Base-by-base conservation (phyloP, 495 filamentous ascomycete genomes). In the Poronia punctata region DNA sequence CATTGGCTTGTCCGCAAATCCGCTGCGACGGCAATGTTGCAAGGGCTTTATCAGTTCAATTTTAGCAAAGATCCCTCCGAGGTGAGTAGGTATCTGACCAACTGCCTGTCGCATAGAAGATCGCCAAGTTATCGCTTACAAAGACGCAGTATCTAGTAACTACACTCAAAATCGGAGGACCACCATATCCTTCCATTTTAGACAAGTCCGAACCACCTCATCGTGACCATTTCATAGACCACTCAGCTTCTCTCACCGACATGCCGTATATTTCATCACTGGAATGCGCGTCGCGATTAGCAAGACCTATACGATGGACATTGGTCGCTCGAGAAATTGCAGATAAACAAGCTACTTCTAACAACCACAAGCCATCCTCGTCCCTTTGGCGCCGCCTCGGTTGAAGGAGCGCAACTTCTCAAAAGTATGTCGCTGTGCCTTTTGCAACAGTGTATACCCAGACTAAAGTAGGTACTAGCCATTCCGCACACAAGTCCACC, bases 181-280 rank as follows among this genome's bases (percentile, higher is more conserved):
- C 32, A 21, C 14, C 16, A 35, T 35, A 17, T n/a, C 32, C 32
- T 21, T 21, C 32, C 32, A 35, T 35, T 35, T 10, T 35, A 35
- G 32, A 35, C 32, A 18, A 18, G 32, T 16, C 18, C 9, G 12
- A n/a, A 35, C 32, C 16, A n/a, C 14, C 19, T 21, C 32, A 17
- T 9, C 32, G 32, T 35, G 32, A 17, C 32, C 16, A 10, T 35
- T 17, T 35, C 11, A 21, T 16, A 17, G 32, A 35, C 32, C 32
- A 35, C 18, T 18, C 32, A 7, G 14, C 32, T 17, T 18, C 32
- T 35, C 18, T 7, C 24, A 35, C 19, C 10, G 32, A 35, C 15
- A 35, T 17, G 10, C 32, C 32, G 18, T n/a, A 35, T 21, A 35
- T 21, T 21, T 35, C 32, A 18, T 17, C 11, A 17, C 19, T 35